These are phyloP conservation scores for Puya raimondii DNA, from an alignment of 176 grass and related monocot species.

Conservation along the genomic window DNA sequence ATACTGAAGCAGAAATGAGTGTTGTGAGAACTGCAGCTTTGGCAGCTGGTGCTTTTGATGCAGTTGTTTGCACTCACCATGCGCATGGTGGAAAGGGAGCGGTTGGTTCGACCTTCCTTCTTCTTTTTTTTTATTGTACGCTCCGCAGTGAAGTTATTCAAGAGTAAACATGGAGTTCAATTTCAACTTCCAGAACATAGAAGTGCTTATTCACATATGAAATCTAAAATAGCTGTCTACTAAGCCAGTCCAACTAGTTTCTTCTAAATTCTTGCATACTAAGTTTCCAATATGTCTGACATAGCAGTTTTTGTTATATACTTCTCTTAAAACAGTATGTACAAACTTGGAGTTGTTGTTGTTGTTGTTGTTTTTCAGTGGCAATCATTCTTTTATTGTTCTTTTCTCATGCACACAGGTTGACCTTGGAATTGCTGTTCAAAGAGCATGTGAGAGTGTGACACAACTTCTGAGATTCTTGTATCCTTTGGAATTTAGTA, in stretches of 20 bases:
- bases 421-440: conserved; percentile 86
- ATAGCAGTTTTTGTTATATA: neutral
- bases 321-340: neutral
- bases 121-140: neutral
- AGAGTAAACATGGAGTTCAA: too few relatives aligned
- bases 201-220: too few relatives aligned
- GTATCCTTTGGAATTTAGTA: conserved; percentile 70
- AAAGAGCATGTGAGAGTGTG: conserved; percentile 83
- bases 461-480: conserved; percentile 63
- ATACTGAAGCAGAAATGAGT: conserved; percentile 84
- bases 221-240: too few relatives aligned
- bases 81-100: conserved; percentile 96
- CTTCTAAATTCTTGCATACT: too few relatives aligned
- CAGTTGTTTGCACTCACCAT: conserved; percentile 78
- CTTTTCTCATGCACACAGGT: conserved; percentile 35
- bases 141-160: neutral
- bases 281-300: too few relatives aligned
- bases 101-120: conserved; percentile 38
- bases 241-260: too few relatives aligned
- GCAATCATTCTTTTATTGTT: neutral
- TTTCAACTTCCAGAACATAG: too few relatives aligned
- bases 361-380: neutral
- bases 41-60: conserved; percentile 89
- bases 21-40: conserved; percentile 52
- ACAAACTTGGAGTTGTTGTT: neutral